Percentiles rank a stretch among this genome's conserved stretches.
phyloP scores from a whole-genome alignment of 2,329 filamentous ascomycete genomes.

The Lachnellula willkommii region DNA sequence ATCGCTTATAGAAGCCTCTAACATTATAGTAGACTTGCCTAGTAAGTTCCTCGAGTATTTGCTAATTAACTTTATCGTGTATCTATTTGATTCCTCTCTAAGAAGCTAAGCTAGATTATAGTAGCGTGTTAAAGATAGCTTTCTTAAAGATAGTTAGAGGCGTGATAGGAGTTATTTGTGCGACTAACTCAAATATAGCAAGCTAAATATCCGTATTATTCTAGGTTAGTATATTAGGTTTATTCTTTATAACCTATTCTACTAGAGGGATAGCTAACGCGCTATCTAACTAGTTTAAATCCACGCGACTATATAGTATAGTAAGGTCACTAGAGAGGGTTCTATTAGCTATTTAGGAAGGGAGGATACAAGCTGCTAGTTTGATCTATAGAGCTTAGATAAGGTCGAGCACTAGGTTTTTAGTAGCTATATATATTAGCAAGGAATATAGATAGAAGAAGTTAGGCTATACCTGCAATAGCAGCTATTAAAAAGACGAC shows the following conservation, averaged over 20 bases:
- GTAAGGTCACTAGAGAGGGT: not conserved
- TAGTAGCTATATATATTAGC: constrained; percentile 16
- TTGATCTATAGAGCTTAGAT: constrained; percentile 13
- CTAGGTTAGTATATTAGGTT: too few species aligned
- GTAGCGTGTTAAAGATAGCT: constrained; percentile 18
- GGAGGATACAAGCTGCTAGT: constrained; percentile 14
- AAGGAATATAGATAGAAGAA: too few species aligned
- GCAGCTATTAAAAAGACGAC: not conserved
- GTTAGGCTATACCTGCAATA: constrained; percentile 13
- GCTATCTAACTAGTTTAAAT: constrained; percentile 1
- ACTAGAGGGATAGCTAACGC: not conserved
- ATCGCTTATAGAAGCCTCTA: constrained; percentile 19
- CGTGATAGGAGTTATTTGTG: not conserved
- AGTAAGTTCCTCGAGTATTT: constrained; percentile 26
- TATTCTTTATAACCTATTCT: not conserved
- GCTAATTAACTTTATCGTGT: constrained; percentile 24
- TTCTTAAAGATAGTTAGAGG: constrained; percentile 7
- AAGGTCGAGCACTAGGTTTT: constrained; percentile 17
- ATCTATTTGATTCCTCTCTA: constrained; percentile 24
- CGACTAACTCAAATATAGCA: constrained; percentile 2
- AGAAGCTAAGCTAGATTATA: constrained; percentile 22
- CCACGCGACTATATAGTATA: not conserved
- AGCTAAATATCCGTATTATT: constrained; percentile 2
- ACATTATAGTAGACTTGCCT: constrained; percentile 24
- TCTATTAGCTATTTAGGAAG: constrained; percentile 11